A percentile compares a stretch with the other conserved stretches of the same genome.
Conservation (phyloP, 345 rosid species). For the Salix viminalis region DNA sequence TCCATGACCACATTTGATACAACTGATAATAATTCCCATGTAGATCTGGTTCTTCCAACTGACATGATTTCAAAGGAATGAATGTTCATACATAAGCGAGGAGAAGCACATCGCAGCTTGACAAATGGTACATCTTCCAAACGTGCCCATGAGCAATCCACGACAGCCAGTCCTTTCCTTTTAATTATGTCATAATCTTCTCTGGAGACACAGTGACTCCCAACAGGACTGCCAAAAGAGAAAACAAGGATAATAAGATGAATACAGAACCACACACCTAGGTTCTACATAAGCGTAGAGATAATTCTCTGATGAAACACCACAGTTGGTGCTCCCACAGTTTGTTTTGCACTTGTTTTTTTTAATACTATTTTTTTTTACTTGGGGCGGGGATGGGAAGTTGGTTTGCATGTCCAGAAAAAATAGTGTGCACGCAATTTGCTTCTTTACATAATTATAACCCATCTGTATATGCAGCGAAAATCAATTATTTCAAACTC, state of each 20-base stretch:
- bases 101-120: constrained; percentile 84
- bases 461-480: neutral
- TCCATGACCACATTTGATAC: neutral
- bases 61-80: neutral
- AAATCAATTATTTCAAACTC: neutral
- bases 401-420: neutral
- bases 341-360: neutral
- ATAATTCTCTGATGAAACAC: neutral
- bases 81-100: constrained; percentile 77
- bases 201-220: constrained; percentile 76
- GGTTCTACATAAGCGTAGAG: neutral
- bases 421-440: neutral
- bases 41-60: neutral
- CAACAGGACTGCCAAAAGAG: constrained; percentile 70
- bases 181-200: constrained; percentile 72
- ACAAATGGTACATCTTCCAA: constrained; percentile 85
- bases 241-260: constrained; percentile 4
- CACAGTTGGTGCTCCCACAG: neutral
- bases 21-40: neutral
- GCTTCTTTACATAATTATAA: neutral
- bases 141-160: constrained; percentile 99
- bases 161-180: constrained; percentile 90
- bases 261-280: constrained; percentile 1
- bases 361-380: no score
- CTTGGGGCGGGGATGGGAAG: no score